Evolutionary conservation across 352 stramenopile genomes (phyloP).

Genomic region (Phytophthora quininea): DNA sequence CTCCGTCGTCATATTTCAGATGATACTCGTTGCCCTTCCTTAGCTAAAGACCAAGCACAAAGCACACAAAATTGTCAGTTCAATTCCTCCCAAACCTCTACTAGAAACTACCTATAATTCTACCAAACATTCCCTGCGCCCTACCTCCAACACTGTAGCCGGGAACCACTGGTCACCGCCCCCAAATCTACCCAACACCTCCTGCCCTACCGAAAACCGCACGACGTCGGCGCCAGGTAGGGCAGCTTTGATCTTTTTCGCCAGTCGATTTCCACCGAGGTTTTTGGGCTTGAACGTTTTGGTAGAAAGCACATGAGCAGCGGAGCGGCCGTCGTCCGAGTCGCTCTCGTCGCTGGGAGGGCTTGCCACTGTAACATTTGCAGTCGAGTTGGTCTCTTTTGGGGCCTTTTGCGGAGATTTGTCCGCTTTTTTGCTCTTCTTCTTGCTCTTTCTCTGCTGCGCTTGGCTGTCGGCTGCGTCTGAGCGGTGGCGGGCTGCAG

Average conservation of each 20-base stretch:
- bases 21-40: constrained; percentile 74
- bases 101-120: background rate
- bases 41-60: constrained; percentile 14
- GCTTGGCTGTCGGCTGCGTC: constrained; percentile 6
- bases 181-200: constrained; percentile 69
- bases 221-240: constrained; percentile 22
- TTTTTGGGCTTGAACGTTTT: constrained; percentile 63
- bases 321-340: constrained; percentile 61
- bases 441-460: constrained; percentile 49
- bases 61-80: constrained; percentile 3
- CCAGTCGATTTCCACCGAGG: constrained; percentile 40
- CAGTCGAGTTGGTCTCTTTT: constrained; percentile 1
- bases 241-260: constrained; percentile 28
- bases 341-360: constrained; percentile 50
- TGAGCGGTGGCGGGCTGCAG: constrained; percentile 19
- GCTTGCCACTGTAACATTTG: constrained; percentile 4
- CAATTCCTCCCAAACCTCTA: background rate
- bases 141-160: constrained; percentile 65
- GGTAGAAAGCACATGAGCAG: constrained; percentile 63
- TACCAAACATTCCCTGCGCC: background rate
- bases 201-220: constrained; percentile 46
- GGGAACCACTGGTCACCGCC: constrained; percentile 67
- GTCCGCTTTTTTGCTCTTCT: constrained; percentile 36
- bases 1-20: constrained; percentile 80
- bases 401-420: constrained; percentile 4